Conservation (phyloP, 192 early-diverging fungal species). For the Mortierella claussenii region DNA sequence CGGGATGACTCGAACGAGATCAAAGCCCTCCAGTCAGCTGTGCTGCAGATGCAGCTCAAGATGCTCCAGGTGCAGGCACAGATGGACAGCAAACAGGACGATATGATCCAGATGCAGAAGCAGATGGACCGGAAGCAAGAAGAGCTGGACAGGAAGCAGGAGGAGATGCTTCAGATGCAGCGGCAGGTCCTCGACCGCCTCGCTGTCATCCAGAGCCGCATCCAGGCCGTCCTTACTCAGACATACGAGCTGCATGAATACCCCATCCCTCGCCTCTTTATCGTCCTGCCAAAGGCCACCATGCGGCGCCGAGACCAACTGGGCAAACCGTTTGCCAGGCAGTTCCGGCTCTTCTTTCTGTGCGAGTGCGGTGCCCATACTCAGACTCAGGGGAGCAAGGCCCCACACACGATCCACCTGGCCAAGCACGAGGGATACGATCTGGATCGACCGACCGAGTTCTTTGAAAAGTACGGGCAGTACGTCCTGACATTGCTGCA, state of each 20-base stretch:
- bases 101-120: not conserved
- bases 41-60: too few relatives aligned
- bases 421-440: conserved; percentile 35
- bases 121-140: not conserved
- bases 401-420: conserved; percentile 14
- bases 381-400: not conserved
- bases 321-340: not conserved
- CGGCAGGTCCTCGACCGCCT: not conserved
- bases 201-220: not conserved
- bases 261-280: conserved; percentile 1
- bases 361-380: conserved; percentile 37
- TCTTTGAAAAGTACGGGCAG: conserved; percentile 18
- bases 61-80: too few relatives aligned
- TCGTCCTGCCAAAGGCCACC: not conserved
- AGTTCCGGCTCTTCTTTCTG: conserved; percentile 27
- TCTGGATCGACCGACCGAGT: conserved; percentile 13
- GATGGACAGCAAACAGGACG: not conserved
- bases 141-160: not conserved
- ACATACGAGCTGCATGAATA: not conserved
- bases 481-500: conserved; percentile 16
- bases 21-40: too few relatives aligned
- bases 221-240: not conserved
- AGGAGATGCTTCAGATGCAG: not conserved
- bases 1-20: too few relatives aligned
- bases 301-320: not conserved